phyloP scores from a whole-genome alignment of 2,329 filamentous ascomycete species.

The Scedosporium apiospermum region DNA sequence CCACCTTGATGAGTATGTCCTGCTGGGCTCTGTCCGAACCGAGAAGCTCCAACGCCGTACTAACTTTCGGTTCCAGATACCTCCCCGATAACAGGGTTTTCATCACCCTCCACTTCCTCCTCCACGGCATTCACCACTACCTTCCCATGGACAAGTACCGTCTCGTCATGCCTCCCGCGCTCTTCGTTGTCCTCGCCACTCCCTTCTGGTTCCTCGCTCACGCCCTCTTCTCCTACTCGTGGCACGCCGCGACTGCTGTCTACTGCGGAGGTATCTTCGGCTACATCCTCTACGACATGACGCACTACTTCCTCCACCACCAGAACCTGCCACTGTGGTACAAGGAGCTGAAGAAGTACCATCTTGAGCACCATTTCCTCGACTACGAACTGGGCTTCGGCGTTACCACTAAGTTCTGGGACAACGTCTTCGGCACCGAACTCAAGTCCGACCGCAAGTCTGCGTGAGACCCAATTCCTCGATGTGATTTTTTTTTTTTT shows the following conservation, averaged over 20 bases:
- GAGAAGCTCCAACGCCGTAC: neutral
- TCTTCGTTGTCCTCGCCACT: constrained; percentile 73
- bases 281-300: constrained; percentile 93
- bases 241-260: constrained; percentile 68
- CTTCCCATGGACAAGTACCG: constrained; percentile 98
- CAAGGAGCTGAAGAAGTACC: constrained; percentile 90
- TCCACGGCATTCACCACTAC: constrained; percentile 97
- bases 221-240: constrained; percentile 70
- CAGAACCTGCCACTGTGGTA: constrained; percentile 85
- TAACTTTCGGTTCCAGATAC: constrained; percentile 43
- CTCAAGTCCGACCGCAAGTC: constrained; percentile 27
- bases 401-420: constrained; percentile 95
- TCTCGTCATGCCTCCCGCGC: constrained; percentile 89
- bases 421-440: constrained; percentile 83
- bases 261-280: constrained; percentile 91
- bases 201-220: constrained; percentile 94
- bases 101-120: constrained; percentile 80
- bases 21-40: neutral
- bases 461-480: neutral
- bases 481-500: neutral
- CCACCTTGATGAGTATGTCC: constrained; percentile 77
- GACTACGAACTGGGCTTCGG: constrained; percentile 98
- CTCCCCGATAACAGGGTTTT: constrained; percentile 87
- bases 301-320: constrained; percentile 98
- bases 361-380: constrained; percentile 93